A percentile compares a stretch with the other conserved stretches of the same genome.
phyloP scores from a whole-genome alignment of 148 eudicot species.

The Camellia sinensis region DNA sequence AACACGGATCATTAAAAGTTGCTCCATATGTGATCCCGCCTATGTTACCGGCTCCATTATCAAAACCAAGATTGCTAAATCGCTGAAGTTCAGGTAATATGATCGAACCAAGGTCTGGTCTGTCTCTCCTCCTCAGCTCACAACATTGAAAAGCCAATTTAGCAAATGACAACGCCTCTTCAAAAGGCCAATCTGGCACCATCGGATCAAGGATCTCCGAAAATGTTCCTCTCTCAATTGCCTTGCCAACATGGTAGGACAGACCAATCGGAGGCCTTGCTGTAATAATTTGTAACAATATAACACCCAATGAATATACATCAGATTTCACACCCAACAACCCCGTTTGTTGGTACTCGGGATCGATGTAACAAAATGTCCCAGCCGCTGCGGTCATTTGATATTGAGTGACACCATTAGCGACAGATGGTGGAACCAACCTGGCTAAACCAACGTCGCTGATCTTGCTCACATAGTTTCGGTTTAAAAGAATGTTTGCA shows the following conservation, averaged over 20 bases:
- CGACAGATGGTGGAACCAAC: slow-evolving; percentile 57
- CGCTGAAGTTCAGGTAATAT: slow-evolving; percentile 59
- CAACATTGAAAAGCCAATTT: slow-evolving; percentile 63
- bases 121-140: slow-evolving; percentile 68
- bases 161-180: slow-evolving; percentile 51
- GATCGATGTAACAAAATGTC: slow-evolving; percentile 88
- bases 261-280: slow-evolving; percentile 70
- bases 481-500: slow-evolving; percentile 70
- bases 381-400: slow-evolving; percentile 83
- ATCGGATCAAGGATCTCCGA: slow-evolving; percentile 51
- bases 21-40: neutral
- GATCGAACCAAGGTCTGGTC: slow-evolving; percentile 62
- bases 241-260: slow-evolving; percentile 47
- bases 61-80: slow-evolving; percentile 34
- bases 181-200: slow-evolving; percentile 63
- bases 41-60: slow-evolving; percentile 4
- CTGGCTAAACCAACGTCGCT: slow-evolving; percentile 74
- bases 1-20: slow-evolving; percentile 7
- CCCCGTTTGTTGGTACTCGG: slow-evolving; percentile 87
- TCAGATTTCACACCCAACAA: slow-evolving; percentile 68
- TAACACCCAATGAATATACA: slow-evolving; percentile 67
- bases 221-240: slow-evolving; percentile 48
- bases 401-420: slow-evolving; percentile 52
- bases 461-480: slow-evolving; percentile 62
- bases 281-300: slow-evolving; percentile 66